Evolutionary conservation across 1,284 basidiomycete genomes (phyloP), one percentile per base, ranked within the genome.

Genomic region (Chalciporus piperatoides): DNA sequence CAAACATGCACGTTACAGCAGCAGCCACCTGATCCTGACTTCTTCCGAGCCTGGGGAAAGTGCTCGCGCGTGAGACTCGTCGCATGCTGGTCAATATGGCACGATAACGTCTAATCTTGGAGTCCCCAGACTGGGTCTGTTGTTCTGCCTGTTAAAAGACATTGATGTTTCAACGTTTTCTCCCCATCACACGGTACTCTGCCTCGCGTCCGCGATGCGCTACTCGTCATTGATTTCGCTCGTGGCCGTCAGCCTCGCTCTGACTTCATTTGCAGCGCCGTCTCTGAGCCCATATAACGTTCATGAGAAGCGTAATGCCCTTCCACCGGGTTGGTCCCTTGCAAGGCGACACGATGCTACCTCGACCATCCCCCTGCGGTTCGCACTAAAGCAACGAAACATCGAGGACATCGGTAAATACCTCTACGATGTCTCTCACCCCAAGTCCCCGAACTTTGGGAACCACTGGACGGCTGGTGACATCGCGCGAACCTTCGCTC

Each of bases 401-500:
- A 50, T 77, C 4, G 63, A 68, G 17, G 48, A 58, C 12, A 50
- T 78, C 12, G 68, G 75, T 17, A 60, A 69, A 37, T 65, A 59
- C 49, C 64, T 77, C 28, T 63, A 71, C 46, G 72, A 71, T 38
- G 71, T 77, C 5, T 76, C 77, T 8, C 68, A 75, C 49, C 77
- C 77, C 4, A 55, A 61, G 14, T 78, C 73, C 2, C 53, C 64
- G 11, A 68, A 69, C 59, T 79, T 76, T 49, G 76, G 77, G 6
- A 68, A 73, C 33, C 77, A 79, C 55, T 79, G 77, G 77, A 58
- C 65, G 1, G 57, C 71, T 10, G 62, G 55, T 3, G 55, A 68
- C 41, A 63, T 79, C 36, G 65, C 70, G 2, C 52, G 67, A 37
- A 72, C 65, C 17, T 78, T 78, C 53, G 67, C 72, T 10, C 76